These are phyloP conservation scores for Naganishia sp. DNA, from an alignment of 1,284 basidiomycete species.

Conservation along the genomic window DNA sequence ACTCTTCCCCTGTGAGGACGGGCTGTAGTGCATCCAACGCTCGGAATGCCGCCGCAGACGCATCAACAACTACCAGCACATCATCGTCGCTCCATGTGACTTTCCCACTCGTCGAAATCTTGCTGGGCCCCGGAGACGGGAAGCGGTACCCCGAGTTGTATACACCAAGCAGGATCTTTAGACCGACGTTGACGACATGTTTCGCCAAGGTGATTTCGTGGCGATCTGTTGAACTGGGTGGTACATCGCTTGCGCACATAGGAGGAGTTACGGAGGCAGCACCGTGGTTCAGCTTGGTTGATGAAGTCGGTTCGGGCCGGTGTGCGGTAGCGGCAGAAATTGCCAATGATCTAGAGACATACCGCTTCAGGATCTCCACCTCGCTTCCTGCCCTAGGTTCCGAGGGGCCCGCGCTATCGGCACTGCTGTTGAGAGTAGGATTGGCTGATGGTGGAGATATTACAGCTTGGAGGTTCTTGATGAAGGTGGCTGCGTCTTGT, in stretches of 20 bases:
- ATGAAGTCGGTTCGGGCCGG: neutral
- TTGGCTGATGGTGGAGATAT: too few relatives aligned
- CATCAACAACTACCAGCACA: constrained; percentile 13
- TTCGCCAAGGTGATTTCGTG: constrained; percentile 24
- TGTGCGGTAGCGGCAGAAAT: neutral
- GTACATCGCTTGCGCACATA: too few relatives aligned
- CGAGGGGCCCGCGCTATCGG: neutral
- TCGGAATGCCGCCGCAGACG: constrained; percentile 14
- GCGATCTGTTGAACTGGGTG: neutral
- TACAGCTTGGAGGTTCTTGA: constrained; percentile 12
- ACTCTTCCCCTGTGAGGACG: neutral
- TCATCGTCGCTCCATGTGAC: constrained; percentile 5
- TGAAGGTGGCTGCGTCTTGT: constrained; percentile 12
- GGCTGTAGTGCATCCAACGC: constrained; percentile 4
- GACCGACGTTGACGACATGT: constrained; percentile 20
- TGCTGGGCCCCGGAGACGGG: neutral
- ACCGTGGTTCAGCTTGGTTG: neutral
- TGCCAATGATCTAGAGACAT: constrained; percentile 6
- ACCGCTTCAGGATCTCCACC: constrained; percentile 11
- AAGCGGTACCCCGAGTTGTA: constrained; percentile 26
- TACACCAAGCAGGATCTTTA: constrained; percentile 15
- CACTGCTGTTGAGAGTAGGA: too few relatives aligned
- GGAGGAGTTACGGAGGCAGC: too few relatives aligned
- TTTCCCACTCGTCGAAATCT: neutral
- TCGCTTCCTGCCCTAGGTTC: neutral